Conservation (phyloP, 441 rosid genomes). For the Croton setiger region DNA sequence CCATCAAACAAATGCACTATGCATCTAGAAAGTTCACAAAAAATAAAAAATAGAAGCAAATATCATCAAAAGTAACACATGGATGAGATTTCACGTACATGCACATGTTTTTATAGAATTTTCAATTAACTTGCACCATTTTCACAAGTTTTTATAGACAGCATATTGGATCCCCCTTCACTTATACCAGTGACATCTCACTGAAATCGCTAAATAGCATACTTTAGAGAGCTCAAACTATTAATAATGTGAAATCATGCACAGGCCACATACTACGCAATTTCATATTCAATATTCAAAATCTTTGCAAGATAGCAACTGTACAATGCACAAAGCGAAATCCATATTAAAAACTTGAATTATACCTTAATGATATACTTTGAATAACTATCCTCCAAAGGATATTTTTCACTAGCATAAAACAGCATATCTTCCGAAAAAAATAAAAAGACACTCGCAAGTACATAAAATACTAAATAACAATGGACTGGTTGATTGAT, state of each 20-base stretch:
- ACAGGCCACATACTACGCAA: neutral
- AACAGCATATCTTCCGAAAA: constrained; percentile 88
- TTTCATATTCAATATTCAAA: neutral
- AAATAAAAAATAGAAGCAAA: no score
- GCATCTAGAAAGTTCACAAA: no score
- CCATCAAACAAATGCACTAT: no score
- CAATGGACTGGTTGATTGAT: no score
- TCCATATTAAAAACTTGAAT: no score
- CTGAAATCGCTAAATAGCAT: neutral
- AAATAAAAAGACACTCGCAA: neutral
- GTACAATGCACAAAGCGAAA: neutral
- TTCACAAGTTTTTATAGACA: neutral
- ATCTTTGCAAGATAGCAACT: neutral
- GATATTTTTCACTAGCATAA: constrained; percentile 84
- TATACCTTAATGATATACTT: constrained; percentile 73
- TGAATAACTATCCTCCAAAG: constrained; percentile 78
- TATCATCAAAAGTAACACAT: no score
- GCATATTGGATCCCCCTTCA: neutral
- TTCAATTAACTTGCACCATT: no score
- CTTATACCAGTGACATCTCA: neutral
- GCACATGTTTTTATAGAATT: no score
- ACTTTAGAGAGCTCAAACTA: neutral
- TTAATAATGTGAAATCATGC: neutral
- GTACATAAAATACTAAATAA: neutral
- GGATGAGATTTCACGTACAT: no score